Evolutionary conservation across 2,329 filamentous ascomycete species (phyloP), one percentile per base, ranked within the genome.

Genomic region (Xylaria sp.): DNA sequence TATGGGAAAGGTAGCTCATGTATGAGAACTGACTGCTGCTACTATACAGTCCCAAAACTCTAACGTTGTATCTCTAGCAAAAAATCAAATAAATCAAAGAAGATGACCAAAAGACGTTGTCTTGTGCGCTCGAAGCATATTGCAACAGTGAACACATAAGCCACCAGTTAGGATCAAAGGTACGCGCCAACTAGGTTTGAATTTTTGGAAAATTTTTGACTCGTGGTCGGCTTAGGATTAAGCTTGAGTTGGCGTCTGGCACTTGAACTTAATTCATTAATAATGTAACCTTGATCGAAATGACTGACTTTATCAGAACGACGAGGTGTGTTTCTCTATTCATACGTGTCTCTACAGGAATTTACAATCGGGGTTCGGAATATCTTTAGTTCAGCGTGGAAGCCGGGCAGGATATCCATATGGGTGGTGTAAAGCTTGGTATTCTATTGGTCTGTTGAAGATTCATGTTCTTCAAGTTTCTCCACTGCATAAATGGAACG

Each of bases 61-160:
- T 23, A 68, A 60, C 69, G 71, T 68, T 76, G 73, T 75, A 76
- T 76, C 72, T 74, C 71, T 76, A 76, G 64, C 71, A 68, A 63
- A 63, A 66, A 70, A 58, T 28, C n/a, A 58, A n/a, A 58, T 43
- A 39, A 72, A 20, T 55, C 66, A 66, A 72, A 61, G 61, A 74
- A 74, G 71, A 73, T 74, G 64, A 72, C 59, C 65, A 70, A 71
- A 66, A 30, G 58, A 59, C 7, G 3, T 30, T 25, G 15, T 3
- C 15, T 30, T 13, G 9, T 39, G 20, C 20, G 10, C 13, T 13
- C 7, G 8, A 39, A 41, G 12, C 25, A 28, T 3, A 18, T 15
- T 13, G 18, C 28, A 28, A 41, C 8, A 28, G 34, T 28, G 32
- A 36, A 56, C 28, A 57, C 13, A 2, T 57, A 28, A 28, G 6